Evolutionary conservation across 306 rosid species (phyloP).

Genomic region (Lagenaria siceraria): DNA sequence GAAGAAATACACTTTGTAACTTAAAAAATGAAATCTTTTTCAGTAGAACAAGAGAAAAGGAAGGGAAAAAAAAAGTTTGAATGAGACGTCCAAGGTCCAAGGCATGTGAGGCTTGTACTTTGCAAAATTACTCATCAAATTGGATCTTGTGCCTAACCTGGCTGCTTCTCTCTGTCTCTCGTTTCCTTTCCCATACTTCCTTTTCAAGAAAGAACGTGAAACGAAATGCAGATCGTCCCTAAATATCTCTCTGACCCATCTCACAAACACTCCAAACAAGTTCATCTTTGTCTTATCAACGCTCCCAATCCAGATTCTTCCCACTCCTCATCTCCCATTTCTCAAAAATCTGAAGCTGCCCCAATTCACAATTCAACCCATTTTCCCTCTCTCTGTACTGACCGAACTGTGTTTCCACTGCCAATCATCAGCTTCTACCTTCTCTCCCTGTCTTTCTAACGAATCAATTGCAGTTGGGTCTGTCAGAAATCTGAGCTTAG

Average conservation of each 20-base stretch:
- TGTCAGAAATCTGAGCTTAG: background rate
- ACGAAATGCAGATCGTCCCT: background rate
- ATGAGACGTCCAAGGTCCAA: background rate
- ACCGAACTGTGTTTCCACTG: background rate
- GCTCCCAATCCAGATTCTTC: background rate
- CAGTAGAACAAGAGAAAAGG: background rate
- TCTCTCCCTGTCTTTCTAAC: background rate
- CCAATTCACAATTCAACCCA: background rate
- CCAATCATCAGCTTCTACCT: background rate
- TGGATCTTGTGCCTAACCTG: background rate
- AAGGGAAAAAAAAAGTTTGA: background rate
- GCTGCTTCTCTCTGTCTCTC: background rate
- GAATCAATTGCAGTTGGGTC: background rate
- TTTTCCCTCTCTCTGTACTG: background rate
- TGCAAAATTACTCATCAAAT: background rate
- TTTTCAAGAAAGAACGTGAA: background rate
- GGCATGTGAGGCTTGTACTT: slow-evolving; percentile 3
- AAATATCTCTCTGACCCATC: background rate
- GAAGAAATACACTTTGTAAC: background rate
- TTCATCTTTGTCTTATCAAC: background rate
- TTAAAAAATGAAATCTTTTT: background rate
- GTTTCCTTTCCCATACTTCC: background rate
- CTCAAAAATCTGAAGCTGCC: background rate
- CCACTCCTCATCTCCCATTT: background rate
- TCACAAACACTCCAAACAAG: background rate